phyloP scores from a whole-genome alignment of 805 yeast genomes.

The Saccharomycopsis schoenii region DNA sequence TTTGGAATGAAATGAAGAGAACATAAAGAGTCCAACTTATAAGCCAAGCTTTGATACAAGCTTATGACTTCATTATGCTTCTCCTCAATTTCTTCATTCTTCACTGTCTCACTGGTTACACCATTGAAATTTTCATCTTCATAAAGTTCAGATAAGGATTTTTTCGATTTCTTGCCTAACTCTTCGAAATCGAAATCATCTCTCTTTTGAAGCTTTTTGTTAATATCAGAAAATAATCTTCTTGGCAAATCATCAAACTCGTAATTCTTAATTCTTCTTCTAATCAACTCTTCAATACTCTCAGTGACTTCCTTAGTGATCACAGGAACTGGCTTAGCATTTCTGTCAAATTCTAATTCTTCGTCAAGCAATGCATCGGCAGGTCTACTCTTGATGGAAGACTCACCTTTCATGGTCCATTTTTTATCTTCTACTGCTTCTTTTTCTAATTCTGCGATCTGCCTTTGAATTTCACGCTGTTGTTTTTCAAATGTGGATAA shows the following conservation, averaged over 20 bases:
- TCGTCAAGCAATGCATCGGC: slow-evolving; percentile 75
- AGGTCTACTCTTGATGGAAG: slow-evolving; percentile 70
- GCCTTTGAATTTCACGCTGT: slow-evolving; percentile 64
- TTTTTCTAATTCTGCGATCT: slow-evolving; percentile 70
- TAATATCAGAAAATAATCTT: slow-evolving; percentile 56
- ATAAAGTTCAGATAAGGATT: slow-evolving; percentile 84
- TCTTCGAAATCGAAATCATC: slow-evolving; percentile 45
- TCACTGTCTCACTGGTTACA: slow-evolving; percentile 36
- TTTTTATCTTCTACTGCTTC: slow-evolving; percentile 85
- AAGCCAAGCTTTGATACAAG: slow-evolving; percentile 50
- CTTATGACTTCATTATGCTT: slow-evolving; percentile 73
- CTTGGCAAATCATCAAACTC: slow-evolving; percentile 81
- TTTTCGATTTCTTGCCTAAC: slow-evolving; percentile 69
- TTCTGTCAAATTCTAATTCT: slow-evolving; percentile 81
- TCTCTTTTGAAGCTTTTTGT: slow-evolving; percentile 38
- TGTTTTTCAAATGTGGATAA: slow-evolving; percentile 77
- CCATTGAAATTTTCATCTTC: slow-evolving; percentile 67
- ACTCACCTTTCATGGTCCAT: slow-evolving; percentile 95
- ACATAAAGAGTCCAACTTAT: slow-evolving; percentile 76
- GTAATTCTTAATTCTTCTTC: slow-evolving; percentile 63
- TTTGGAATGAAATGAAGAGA: slow-evolving; percentile 95
- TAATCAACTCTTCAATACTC: slow-evolving; percentile 77
- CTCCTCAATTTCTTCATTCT: slow-evolving; percentile 53
- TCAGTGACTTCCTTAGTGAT: slow-evolving; percentile 85
- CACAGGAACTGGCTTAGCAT: slow-evolving; percentile 92